These are phyloP conservation scores for Hawksworthiomyces lignivorus DNA, from an alignment of 2,329 filamentous ascomycete species.

Conservation along the genomic window DNA sequence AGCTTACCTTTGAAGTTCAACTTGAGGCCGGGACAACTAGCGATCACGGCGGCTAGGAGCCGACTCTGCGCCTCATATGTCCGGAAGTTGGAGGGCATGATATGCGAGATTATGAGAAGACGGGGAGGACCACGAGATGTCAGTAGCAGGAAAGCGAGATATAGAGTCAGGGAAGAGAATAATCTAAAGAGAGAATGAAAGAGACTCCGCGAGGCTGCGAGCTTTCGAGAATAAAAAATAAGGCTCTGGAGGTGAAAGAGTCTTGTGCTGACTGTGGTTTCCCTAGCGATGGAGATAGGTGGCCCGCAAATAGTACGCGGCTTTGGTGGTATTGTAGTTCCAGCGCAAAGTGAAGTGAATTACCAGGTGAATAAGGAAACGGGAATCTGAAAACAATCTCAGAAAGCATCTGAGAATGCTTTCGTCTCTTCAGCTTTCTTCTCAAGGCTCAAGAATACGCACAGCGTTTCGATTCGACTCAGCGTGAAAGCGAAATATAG, in stretches of 20 bases:
- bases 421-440: no score
- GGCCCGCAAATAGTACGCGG: no score
- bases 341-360: no score
- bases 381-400: no score
- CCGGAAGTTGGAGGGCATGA: constrained; percentile 50
- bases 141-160: not conserved
- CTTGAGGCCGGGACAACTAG: constrained; percentile 44
- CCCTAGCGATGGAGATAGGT: not conserved
- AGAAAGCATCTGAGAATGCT: no score
- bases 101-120: not conserved
- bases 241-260: not conserved
- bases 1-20: constrained; percentile 56
- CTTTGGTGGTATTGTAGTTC: not conserved
- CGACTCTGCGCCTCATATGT: constrained; percentile 53
- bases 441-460: no score
- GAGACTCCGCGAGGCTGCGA: not conserved
- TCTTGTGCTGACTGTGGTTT: not conserved
- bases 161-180: not conserved
- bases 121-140: no score
- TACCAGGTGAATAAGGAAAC: no score
- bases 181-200: not conserved
- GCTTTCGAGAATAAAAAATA: not conserved
- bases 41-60: constrained; percentile 53
- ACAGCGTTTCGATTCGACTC: no score
- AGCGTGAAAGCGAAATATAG: no score